Conservation (phyloP, 768 basidiomycete genomes). For the Suillus subaureus region DNA sequence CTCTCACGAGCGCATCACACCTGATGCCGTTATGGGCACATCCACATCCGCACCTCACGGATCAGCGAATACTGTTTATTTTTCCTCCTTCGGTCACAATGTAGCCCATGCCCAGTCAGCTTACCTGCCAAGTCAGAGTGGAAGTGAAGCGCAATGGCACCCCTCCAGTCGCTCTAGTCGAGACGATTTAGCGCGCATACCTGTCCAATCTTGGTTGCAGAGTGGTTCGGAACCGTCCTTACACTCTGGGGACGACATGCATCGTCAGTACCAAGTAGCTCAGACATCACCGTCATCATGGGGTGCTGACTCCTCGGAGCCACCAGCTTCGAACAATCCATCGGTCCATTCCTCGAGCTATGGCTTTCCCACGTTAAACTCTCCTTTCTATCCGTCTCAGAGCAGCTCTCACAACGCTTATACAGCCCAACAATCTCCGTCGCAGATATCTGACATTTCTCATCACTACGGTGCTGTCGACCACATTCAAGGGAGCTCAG, state of each 20-base stretch:
- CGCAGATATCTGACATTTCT: conserved; percentile 29
- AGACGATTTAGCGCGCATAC: conserved; percentile 25
- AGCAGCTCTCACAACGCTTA: conserved; percentile 35
- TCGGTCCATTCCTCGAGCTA: conserved; percentile 28
- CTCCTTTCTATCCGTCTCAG: conserved; percentile 56
- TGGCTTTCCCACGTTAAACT: conserved; percentile 55
- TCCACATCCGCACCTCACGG: conserved; percentile 28
- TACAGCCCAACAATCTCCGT: conserved; percentile 34
- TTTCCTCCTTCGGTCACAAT: conserved; percentile 28
- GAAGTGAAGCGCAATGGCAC: conserved; percentile 24
- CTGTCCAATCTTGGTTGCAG: conserved; percentile 30
- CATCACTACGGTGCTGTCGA: conserved; percentile 32
- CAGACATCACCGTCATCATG: conserved; percentile 29
- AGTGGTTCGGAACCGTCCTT: conserved; percentile 21
- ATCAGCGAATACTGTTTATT: conserved; percentile 26
- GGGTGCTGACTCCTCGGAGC: conserved; percentile 24
- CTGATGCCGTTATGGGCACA: conserved; percentile 24
- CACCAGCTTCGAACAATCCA: conserved; percentile 23
- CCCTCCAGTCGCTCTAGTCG: conserved; percentile 8
- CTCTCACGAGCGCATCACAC: conserved; percentile 28
- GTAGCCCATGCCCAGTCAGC: conserved; percentile 25
- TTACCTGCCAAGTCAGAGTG: conserved; percentile 25
- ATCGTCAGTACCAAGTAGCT: conserved; percentile 30
- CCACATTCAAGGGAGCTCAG: conserved; percentile 22
- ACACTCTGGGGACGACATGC: conserved; percentile 25